Base-by-base conservation (phyloP, 371 early-diverging fungal genomes). In the Smittium mucronatum region DNA sequence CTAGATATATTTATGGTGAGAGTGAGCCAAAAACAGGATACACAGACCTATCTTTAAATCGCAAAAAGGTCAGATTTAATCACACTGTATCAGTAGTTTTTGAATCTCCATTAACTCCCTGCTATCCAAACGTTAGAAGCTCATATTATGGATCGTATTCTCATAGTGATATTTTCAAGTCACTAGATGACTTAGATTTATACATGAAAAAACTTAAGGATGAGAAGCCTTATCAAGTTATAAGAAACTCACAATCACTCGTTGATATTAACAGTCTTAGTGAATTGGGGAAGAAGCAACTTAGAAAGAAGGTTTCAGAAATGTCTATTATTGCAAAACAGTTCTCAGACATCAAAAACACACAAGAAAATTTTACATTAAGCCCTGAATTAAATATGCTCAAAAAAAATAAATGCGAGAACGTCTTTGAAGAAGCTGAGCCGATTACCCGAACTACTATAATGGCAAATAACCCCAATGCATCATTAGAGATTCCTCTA, bases 61-160 rank as follows among this genome's bases (percentile, higher is more conserved):
- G 34, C n/a, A 65, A 65, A 33, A 2, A 15, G 5, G 65, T 65
- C 34, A n/a, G 65, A n/a, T 65, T 65, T 36, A 28, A 34, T 11
- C 65, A 65, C 32, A 65, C 65, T n/a, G 65, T 65, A 1, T 65
- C 65, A 32, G 65, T 65, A 25, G 65, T 65, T 32, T 65, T 65
- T 36, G 36, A 65, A 11, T 65, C 65, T 15, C 65, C 65, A 65
- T n/a, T 65, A 31, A 32, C 65, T 5, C 65, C 65, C 5, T 47
- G 5, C 21, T 47, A 47, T 47, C 47, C 47, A 47, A 47, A 47
- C 21, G 21, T 11, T 5, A 47, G 47, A 47, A 47, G 5, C 11
- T 47, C 47, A 11, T 11, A 47, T 47, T 47, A 47, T 21, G 47
- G 21, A 47, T 47, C 47, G 11, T 47, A 11, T 21, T 5, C 5